These are phyloP conservation scores for Pyrus betulifolia DNA, from an alignment of 306 rosid genomes.

Conservation along the genomic window DNA sequence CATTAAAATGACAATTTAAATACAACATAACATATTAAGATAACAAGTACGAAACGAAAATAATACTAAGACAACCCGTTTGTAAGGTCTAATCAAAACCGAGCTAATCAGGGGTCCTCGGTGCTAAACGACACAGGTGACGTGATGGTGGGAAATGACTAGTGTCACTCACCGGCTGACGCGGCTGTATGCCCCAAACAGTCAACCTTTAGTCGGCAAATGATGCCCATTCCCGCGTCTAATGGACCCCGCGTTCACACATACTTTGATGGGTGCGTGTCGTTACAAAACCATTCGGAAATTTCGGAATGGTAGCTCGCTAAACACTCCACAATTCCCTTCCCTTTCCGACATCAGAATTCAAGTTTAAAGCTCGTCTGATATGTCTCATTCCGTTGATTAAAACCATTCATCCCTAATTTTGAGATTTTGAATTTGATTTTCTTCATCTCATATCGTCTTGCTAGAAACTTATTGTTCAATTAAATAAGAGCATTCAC, in stretches of 20 bases:
- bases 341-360: neutral
- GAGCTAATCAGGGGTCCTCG: neutral
- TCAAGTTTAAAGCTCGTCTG: neutral
- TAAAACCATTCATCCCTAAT: neutral
- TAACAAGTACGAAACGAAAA: no score
- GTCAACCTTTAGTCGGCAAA: neutral
- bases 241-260: neutral
- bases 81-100: no score
- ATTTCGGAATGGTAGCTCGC: neutral
- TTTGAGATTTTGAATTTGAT: no score
- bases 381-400: neutral
- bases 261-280: neutral
- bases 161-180: neutral
- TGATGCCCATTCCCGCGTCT: neutral
- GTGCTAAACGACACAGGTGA: neutral
- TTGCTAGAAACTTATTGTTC: accelerated
- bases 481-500: no score
- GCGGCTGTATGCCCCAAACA: neutral
- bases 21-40: no score
- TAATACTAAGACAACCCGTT: no score
- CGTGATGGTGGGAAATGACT: neutral
- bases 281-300: neutral
- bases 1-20: no score
- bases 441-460: no score
- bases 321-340: neutral